Base-by-base conservation (phyloP, 345 rosid genomes). In the Populus alba region DNA sequence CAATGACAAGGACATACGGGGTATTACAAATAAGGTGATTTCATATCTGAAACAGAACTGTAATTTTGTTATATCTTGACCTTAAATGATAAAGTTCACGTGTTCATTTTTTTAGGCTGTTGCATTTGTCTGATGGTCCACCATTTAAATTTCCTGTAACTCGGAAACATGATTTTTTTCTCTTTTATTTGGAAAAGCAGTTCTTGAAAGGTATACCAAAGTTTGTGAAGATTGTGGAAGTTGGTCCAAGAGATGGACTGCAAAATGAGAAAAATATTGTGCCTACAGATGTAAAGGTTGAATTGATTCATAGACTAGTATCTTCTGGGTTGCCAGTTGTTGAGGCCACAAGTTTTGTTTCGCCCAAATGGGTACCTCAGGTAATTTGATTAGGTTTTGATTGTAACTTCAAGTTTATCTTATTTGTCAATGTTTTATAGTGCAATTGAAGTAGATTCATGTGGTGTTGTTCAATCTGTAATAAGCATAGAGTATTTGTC, bases 301-400 rank as follows among this genome's bases (percentile, higher is more conserved):
- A 89, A 83, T 74, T 92, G 88, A 90, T 92, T 69, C 84, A 66
- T 55, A 87, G 85, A 82, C 79, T 92, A 38, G 91, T 87, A 10
- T 85, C 90, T 47, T 85, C 85, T 8, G 91, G 94, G 29, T 84
- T 92, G 80, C 71, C 90, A 61, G 91, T 92, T 57, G 94, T 90
- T 55, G 94, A 89, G 81, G 94, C 94, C 70, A 90, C 94, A 65
- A 88, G 97, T 83, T 92, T 92, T 85, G 97, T 92, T 39, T 92
- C 97, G 0, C 97, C 96, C 2, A 90, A 89, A 86, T 92, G 94
- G 97, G 94, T 92, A 81, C 97, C 97, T 17, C 94, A 88, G 91
- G 96, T 89, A 80, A 71, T 70, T 66, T 25, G 11, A 33, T 57
- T 59, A 68, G 47, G n/a, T 51, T 57, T 66, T 62, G 0, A 6